Percentiles rank a stretch among this genome's conserved stretches.
These are phyloP conservation scores for Zea luxurians DNA, from an alignment of 176 grass and related monocot genomes.

Conservation along the genomic window DNA sequence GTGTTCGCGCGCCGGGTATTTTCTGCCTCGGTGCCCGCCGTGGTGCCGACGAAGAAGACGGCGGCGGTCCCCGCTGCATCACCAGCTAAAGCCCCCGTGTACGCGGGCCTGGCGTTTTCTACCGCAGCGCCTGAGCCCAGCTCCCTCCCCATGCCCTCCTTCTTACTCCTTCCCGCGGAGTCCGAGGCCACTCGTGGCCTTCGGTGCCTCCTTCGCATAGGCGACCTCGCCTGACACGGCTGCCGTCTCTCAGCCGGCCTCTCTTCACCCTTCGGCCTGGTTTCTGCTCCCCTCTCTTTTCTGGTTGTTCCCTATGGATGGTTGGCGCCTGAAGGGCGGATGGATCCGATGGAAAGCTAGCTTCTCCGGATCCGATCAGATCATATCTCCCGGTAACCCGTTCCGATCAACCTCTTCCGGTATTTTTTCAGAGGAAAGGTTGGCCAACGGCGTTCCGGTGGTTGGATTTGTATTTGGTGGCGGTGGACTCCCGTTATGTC, in stretches of 20 bases:
- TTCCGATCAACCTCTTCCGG: conserved; percentile 47
- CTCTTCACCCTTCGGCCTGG: neutral
- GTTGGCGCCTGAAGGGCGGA: conserved; percentile 8
- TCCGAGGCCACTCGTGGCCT: conserved; percentile 51
- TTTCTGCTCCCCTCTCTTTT: neutral
- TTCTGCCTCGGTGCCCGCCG: conserved; percentile 25
- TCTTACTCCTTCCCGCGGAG: conserved; percentile 35
- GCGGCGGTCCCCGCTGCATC: neutral
- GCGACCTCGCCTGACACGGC: conserved; percentile 38
- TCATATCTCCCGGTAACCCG: conserved; percentile 32
- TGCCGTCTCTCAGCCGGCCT: neutral
- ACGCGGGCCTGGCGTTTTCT: conserved; percentile 53
- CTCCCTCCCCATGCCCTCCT: conserved; percentile 47
- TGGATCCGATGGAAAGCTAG: conserved; percentile 21
- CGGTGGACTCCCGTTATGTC: conserved; percentile 32
- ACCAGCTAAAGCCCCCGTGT: neutral
- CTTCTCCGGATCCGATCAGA: conserved; percentile 35
- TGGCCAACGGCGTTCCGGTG: conserved; percentile 17
- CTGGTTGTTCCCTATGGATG: neutral
- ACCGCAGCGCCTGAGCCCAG: conserved; percentile 62
- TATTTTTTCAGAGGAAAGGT: conserved; percentile 71
- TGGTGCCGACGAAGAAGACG: conserved; percentile 27
- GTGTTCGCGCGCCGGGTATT: conserved; percentile 53
- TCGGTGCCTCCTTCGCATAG: conserved; percentile 60
- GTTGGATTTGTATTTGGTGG: conserved; percentile 40